These are phyloP conservation scores for Saccharomycopsis amapae DNA, from an alignment of 805 yeast species.

Conservation along the genomic window DNA sequence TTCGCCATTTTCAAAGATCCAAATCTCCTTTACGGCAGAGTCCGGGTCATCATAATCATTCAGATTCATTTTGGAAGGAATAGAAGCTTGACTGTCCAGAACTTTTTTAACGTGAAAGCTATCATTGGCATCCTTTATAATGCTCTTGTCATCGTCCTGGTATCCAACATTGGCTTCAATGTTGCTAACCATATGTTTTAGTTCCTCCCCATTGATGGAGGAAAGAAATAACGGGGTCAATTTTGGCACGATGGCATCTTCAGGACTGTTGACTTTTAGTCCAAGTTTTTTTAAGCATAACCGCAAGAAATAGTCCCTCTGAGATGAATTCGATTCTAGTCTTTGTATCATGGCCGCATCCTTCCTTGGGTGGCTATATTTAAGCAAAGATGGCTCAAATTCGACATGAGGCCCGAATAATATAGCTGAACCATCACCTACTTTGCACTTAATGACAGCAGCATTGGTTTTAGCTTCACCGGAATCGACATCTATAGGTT, in stretches of 20 bases:
- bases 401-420: conserved; percentile 90
- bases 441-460: conserved; percentile 61
- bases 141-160: conserved; percentile 30
- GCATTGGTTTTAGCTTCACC: conserved; percentile 39
- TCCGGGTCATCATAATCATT: conserved; percentile 44
- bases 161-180: conserved; percentile 33
- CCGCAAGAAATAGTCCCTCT: conserved; percentile 51
- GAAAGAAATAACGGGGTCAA: conserved; percentile 60
- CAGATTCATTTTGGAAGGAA: conserved; percentile 27
- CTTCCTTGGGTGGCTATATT: conserved; percentile 28
- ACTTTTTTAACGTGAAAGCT: conserved; percentile 21
- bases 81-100: conserved; percentile 10
- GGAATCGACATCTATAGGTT: conserved; percentile 43
- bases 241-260: conserved; percentile 46
- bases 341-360: conserved; percentile 31
- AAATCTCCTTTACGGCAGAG: conserved; percentile 48
- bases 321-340: conserved; percentile 37
- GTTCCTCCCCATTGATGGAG: conserved; percentile 31
- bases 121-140: conserved; percentile 34
- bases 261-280: conserved; percentile 54
- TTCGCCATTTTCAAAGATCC: conserved; percentile 34
- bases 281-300: conserved; percentile 54
- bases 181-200: conserved; percentile 29
- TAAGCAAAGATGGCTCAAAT: conserved; percentile 51
- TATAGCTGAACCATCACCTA: conserved; percentile 71